Evolutionary conservation across 257 asterid genomes (phyloP), one percentile per base, ranked within the genome.

Genomic region (Leonotis leonurus): DNA sequence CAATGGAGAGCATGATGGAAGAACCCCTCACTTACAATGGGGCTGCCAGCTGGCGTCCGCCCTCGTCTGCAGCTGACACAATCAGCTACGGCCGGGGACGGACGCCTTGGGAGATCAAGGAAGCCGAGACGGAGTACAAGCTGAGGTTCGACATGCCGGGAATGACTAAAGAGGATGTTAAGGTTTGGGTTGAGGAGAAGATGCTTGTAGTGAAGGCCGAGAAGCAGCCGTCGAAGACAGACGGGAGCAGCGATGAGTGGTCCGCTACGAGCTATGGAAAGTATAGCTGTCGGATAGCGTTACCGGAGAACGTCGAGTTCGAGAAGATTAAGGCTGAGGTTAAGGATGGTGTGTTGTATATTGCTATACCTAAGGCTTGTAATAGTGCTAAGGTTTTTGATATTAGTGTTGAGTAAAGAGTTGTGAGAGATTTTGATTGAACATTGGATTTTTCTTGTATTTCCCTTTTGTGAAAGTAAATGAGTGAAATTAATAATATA

Each of bases 101-200:
- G 25, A 74, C 91, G 0, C 94, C 91, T 3, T 88, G 96, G 96
- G 94, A 81, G 83, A 85, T 85, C 2, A 88, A 78, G 63, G 96
- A 88, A 78, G 68, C 48, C 0, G 86, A 85, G 13, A 46, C 63
- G 1, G 89, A 81, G 29, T 85, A 85, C 80, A 83, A 79, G 57
- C 60, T 83, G 87, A 69, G 94, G 33, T 88, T 88, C 60, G 94
- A 88, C 72, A 88, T 85, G 85, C 96, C 94, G 2, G 96, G 94
- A 0, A 83, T 88, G 96, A 81, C 81, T 0, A 85, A 73, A 72
- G 71, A 78, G 32, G 96, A 88, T 45, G 94, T 85, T 0, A 85
- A 78, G 74, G 77, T 83, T 3, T 88, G 84, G 84, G 79, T 88
- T 0, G 89, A 85, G 75, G 96, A 88, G 58, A 81, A 76, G 49